Percentiles rank a stretch among this genome's conserved stretches.
Conservation (phyloP, 169 alveolate species). For the Perkinsus chesapeaki region DNA sequence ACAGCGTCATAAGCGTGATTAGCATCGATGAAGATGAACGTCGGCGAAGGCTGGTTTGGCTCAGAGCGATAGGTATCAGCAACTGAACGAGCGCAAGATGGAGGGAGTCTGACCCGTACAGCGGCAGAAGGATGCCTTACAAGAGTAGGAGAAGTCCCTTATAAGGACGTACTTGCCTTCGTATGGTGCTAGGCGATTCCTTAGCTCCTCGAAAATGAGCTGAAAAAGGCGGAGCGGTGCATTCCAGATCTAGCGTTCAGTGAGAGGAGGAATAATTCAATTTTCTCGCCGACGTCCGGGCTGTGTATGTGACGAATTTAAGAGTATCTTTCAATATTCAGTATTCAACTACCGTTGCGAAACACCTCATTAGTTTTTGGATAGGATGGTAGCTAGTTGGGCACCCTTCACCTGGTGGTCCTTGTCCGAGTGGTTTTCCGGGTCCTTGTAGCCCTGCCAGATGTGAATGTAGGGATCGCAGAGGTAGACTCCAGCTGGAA, state of each 20-base stretch:
- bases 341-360: not conserved
- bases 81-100: not conserved
- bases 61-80: not conserved
- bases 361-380: not conserved
- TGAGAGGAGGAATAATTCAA: no score
- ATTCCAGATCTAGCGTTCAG: not conserved
- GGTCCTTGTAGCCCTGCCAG: conserved; percentile 1
- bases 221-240: not conserved
- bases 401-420: not conserved
- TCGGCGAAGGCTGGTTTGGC: not conserved
- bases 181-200: not conserved
- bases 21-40: not conserved
- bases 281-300: no score
- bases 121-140: no score
- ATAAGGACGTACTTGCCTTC: not conserved
- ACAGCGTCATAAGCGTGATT: not conserved
- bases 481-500: not conserved
- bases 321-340: no score
- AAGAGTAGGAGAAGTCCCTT: conserved; percentile 4
- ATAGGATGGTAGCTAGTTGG: not conserved
- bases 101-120: not conserved
- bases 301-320: no score
- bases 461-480: conserved; percentile 7
- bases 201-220: not conserved
- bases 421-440: not conserved